Evolutionary conservation across 2,329 filamentous ascomycete genomes (phyloP), one percentile per base, ranked within the genome.

Genomic region (Tolypocladium cylindrosporum): DNA sequence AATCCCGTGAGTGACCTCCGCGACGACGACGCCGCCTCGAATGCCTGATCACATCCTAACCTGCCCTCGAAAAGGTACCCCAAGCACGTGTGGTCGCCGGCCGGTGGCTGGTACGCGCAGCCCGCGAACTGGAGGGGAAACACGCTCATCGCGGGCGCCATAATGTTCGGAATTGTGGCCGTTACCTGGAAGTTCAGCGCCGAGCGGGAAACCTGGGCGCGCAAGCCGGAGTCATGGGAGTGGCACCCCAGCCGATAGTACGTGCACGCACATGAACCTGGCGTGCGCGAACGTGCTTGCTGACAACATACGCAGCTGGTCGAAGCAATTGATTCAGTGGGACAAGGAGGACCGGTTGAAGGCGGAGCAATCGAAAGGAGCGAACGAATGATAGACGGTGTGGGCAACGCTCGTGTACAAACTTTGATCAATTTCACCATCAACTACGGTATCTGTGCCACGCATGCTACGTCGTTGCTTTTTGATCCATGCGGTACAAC

Each of bases 21-120:
- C 42, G 34, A 4, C 42, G 3, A 4, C 54, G 43, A 31, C 13
- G 19, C 2, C 14, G 27, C 36, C 24, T 74, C 58, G 37, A 36
- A 39, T 24, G 51, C 16, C 24, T 24, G 37, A 42, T 45, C n/a
- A 21, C 54, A 37, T 16, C n/a, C 21, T 40, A 37, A 52, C 48
- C 48, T 37, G 19, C 31, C 31, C 16, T 8, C 31, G 48, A 37
- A 52, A 52, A 52, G 91, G 71, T 96, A 96, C 77, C 92, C 91
- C 74, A 97, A 96, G 82, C 93, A 99, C 82, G 91, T 99, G 82
- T 99, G 94, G 94, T 97, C 94, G 70, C 94, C 94, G 61, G 82
- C 93, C 64, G 94, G 94, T 82, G 94, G 94, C 76, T 99, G 94
- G 94, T 99, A 99, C 77, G 79, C 88, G 57, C 93, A 96, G 74